Evolutionary conservation across 2,329 filamentous ascomycete genomes (phyloP).

Genomic region (Talaromyces sp.): DNA sequence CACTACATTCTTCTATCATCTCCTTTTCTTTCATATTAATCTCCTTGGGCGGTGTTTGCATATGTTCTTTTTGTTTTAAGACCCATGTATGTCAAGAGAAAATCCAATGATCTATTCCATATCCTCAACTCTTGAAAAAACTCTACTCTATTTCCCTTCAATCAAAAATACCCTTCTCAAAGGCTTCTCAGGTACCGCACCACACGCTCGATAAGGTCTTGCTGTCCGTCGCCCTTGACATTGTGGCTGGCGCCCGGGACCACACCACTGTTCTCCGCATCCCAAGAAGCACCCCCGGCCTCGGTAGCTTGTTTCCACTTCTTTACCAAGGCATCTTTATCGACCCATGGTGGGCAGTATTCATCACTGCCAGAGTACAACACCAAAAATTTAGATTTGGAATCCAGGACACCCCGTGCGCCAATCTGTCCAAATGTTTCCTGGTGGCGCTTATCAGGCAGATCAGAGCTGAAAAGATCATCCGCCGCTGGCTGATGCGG

Average conservation of each 20-base stretch:
- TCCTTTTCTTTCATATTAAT: slow-evolving; percentile 4
- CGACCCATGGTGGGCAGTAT: slow-evolving; percentile 46
- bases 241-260: slow-evolving; percentile 55
- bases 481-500: slow-evolving; percentile 69
- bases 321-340: slow-evolving; percentile 48
- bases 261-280: slow-evolving; percentile 52
- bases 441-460: slow-evolving; percentile 60
- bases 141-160: not conserved
- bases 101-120: slow-evolving; percentile 17
- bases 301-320: slow-evolving; percentile 49
- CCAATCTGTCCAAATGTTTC: slow-evolving; percentile 65
- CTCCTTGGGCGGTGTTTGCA: slow-evolving; percentile 24
- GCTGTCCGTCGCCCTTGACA: slow-evolving; percentile 52
- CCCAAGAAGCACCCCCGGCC: slow-evolving; percentile 47
- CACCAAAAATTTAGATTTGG: slow-evolving; percentile 44
- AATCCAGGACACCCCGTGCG: slow-evolving; percentile 38
- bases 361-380: slow-evolving; percentile 53
- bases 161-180: slow-evolving; percentile 6
- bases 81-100: slow-evolving; percentile 17
- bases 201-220: slow-evolving; percentile 41
- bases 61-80: slow-evolving; percentile 14
- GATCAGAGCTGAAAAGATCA: slow-evolving; percentile 83
- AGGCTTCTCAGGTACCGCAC: slow-evolving; percentile 36
- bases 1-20: slow-evolving; percentile 9
- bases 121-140: slow-evolving; percentile 6